A percentile compares a stretch with the other conserved stretches of the same genome.
These are phyloP conservation scores for Combretum micranthum DNA, from an alignment of 345 rosid genomes.

Conservation along the genomic window DNA sequence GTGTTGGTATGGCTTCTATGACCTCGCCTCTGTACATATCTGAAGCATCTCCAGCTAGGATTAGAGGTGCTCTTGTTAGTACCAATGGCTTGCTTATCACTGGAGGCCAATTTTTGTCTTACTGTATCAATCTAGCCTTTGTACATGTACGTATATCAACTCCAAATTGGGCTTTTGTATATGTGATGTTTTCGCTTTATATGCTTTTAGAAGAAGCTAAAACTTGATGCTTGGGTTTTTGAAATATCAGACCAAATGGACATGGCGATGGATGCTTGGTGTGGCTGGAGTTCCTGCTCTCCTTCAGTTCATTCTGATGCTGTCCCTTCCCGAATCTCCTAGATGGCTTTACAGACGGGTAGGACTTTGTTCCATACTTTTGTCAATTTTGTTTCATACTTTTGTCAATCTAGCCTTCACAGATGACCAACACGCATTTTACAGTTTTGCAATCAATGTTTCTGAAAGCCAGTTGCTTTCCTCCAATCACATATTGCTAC, in stretches of 20 bases:
- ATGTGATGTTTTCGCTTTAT: no score
- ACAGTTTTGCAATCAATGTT: background rate
- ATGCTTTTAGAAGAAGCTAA: no score
- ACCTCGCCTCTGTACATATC: conserved; percentile 90
- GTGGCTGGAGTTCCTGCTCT: conserved; percentile 60
- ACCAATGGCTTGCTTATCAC: conserved; percentile 74
- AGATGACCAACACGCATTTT: background rate
- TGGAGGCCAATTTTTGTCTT: conserved; percentile 79
- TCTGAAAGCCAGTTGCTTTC: no score
- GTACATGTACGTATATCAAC: conserved; percentile 32
- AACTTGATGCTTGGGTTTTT: background rate
- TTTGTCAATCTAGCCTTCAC: background rate
- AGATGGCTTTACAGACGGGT: conserved; percentile 73
- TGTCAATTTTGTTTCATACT: background rate
- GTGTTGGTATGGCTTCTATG: conserved; percentile 98
- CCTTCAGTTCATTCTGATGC: conserved; percentile 60
- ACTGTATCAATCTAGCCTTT: conserved; percentile 79
- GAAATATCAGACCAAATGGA: conserved; percentile 43
- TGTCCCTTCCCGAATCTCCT: conserved; percentile 78
- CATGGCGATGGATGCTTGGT: conserved; percentile 99
- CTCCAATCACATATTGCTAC: no score
- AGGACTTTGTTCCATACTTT: no score
- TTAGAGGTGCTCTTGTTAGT: conserved; percentile 87
- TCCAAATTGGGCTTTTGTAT: no score
- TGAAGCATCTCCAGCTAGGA: conserved; percentile 83